Evolutionary conservation across 2,329 filamentous ascomycete species (phyloP).

Genomic region (Tolypocladium pustulatum): DNA sequence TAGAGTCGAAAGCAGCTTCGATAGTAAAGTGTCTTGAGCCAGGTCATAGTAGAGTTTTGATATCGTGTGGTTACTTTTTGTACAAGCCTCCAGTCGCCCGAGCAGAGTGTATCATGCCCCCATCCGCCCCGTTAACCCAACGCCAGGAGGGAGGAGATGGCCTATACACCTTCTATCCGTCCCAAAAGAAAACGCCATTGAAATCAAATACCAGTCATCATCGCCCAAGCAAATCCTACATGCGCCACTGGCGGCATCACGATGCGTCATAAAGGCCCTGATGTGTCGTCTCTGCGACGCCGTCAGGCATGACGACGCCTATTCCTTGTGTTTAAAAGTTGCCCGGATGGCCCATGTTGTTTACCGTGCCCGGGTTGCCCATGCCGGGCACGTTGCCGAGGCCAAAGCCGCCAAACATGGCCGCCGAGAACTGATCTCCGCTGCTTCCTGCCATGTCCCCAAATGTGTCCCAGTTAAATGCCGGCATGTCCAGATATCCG

Average conservation of each 20-base stretch:
- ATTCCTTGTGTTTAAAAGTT: constrained; percentile 1
- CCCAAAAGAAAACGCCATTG: background rate
- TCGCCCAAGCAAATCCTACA: background rate
- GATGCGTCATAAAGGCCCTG: no score
- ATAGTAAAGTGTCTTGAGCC: background rate
- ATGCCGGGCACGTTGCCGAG: constrained; percentile 14
- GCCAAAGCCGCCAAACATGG: constrained; percentile 20
- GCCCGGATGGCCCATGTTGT: constrained; percentile 1
- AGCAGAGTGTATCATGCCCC: background rate
- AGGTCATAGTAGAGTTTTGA: background rate
- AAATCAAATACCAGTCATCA: background rate
- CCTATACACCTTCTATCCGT: background rate
- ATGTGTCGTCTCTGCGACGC: background rate
- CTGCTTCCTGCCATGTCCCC: constrained; percentile 16
- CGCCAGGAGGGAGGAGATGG: background rate
- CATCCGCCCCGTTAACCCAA: background rate
- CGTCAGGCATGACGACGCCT: background rate
- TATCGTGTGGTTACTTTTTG: background rate
- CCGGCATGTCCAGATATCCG: constrained; percentile 30
- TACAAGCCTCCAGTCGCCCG: background rate
- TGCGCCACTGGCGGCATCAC: background rate
- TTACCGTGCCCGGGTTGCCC: constrained; percentile 4
- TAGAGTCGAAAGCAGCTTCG: background rate
- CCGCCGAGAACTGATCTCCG: constrained; percentile 16
- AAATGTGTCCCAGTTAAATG: constrained; percentile 37